phyloP scores from a whole-genome alignment of 2,329 filamentous ascomycete genomes.

The Pyricularia sp. region DNA sequence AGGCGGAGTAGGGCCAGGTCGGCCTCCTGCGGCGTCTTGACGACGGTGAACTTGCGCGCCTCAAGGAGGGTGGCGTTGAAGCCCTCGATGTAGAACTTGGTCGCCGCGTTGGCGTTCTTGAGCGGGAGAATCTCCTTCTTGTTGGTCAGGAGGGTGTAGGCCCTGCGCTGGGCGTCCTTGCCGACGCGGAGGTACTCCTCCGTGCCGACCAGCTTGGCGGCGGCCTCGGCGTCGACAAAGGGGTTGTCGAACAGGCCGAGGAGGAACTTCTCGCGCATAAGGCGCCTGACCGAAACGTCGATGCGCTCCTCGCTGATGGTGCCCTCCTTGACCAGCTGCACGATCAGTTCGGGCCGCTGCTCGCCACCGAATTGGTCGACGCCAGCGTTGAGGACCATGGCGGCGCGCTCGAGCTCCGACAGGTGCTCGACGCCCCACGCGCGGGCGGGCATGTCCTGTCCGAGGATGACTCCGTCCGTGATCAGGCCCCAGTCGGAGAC shows the following conservation, averaged over 20 bases:
- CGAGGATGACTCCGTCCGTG: slow-evolving; percentile 30
- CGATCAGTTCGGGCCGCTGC: slow-evolving; percentile 34
- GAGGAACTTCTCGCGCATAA: slow-evolving; percentile 39
- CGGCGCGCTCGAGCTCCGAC: slow-evolving; percentile 28
- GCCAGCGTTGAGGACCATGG: slow-evolving; percentile 36
- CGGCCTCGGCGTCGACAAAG: slow-evolving; percentile 34
- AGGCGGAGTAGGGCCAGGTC: slow-evolving; percentile 30
- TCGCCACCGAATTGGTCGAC: slow-evolving; percentile 45
- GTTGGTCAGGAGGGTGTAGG: slow-evolving; percentile 12
- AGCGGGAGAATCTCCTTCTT: not conserved
- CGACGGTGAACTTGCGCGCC: slow-evolving; percentile 14
- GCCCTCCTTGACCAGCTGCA: slow-evolving; percentile 32
- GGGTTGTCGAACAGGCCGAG: slow-evolving; percentile 42
- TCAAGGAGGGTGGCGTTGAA: not conserved
- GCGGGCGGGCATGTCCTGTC: slow-evolving; percentile 34
- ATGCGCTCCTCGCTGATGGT: slow-evolving; percentile 31
- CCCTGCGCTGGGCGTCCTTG: slow-evolving; percentile 22
- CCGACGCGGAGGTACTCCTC: slow-evolving; percentile 29
- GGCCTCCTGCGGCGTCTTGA: slow-evolving; percentile 24
- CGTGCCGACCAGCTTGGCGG: slow-evolving; percentile 31
- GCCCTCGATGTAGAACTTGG: not conserved
- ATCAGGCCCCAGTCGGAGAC: slow-evolving; percentile 43
- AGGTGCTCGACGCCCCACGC: slow-evolving; percentile 41
- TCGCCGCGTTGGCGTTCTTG: not conserved
- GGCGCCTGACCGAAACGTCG: slow-evolving; percentile 32